Conservation (phyloP, 129 eudicot genomes). For the Pseudognaphalium luteoalbum region DNA sequence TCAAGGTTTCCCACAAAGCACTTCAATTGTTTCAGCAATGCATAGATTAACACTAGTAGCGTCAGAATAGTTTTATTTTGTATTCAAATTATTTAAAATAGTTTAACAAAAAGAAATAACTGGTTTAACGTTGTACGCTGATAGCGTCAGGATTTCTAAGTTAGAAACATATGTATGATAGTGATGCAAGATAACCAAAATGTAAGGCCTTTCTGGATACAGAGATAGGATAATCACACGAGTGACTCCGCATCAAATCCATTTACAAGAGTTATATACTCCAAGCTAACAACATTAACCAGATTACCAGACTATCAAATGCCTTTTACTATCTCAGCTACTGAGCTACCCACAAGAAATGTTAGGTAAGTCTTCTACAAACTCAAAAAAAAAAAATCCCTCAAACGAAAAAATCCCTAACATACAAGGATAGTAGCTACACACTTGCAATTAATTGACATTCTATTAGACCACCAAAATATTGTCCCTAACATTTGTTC, state of each 20-base stretch:
- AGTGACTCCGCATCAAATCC: not conserved
- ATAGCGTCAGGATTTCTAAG: not conserved
- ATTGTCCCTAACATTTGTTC: constrained; percentile 9
- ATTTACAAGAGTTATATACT: constrained; percentile 14
- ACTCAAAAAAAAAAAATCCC: not conserved
- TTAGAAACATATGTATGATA: not conserved
- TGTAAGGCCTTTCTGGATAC: constrained; percentile 6
- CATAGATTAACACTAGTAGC: not conserved
- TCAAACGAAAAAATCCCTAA: not conserved
- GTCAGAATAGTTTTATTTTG: not conserved
- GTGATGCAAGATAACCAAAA: not conserved
- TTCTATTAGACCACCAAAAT: constrained; percentile 1
- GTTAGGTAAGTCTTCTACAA: not conserved
- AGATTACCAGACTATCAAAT: not conserved
- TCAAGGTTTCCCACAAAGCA: not conserved
- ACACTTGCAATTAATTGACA: not conserved
- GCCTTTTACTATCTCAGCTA: not conserved
- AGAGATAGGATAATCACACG: not conserved
- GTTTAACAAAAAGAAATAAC: not conserved
- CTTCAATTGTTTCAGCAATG: constrained; percentile 12
- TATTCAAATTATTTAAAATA: not conserved
- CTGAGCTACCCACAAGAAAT: not conserved
- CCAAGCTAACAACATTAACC: not conserved
- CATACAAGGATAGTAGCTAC: constrained; percentile 6
- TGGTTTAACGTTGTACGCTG: not conserved